Evolutionary conservation across 1,284 basidiomycete genomes (phyloP).

Genomic region (Irpex sp.): DNA sequence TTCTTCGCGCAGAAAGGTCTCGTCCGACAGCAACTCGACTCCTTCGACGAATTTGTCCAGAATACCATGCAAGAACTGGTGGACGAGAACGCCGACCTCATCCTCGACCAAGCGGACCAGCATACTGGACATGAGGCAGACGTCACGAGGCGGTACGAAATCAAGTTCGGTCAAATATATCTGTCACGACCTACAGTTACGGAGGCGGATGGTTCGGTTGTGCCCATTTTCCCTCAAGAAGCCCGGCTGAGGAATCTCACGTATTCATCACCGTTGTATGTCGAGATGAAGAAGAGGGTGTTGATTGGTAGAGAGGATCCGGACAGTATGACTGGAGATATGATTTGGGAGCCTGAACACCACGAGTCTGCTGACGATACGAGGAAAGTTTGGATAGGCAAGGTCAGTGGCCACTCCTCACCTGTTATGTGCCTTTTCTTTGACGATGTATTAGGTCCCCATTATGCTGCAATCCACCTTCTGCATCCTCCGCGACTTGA

Average conservation of each 20-base stretch:
- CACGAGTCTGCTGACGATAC: conserved; percentile 62
- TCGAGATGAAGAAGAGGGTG: conserved; percentile 92
- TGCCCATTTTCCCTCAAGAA: conserved; percentile 96
- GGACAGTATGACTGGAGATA: conserved; percentile 79
- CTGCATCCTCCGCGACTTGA: conserved; percentile 84
- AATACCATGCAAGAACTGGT: conserved; percentile 99
- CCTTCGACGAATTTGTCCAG: conserved; percentile 98
- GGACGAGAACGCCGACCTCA: conserved; percentile 92
- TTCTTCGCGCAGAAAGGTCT: conserved; percentile 98
- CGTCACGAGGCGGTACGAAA: conserved; percentile 90
- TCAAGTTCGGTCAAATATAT: conserved; percentile 98
- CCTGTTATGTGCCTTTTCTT: conserved; percentile 2
- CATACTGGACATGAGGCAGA: conserved; percentile 83
- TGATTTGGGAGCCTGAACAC: conserved; percentile 78
- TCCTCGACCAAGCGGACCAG: conserved; percentile 95
- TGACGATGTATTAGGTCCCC: conserved; percentile 63
- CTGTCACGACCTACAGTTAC: conserved; percentile 93
- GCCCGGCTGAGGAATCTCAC: conserved; percentile 92
- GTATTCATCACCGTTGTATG: conserved; percentile 94
- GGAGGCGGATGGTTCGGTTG: conserved; percentile 93
- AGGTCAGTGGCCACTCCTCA: conserved; percentile 52
- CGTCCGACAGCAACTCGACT: conserved; percentile 96
- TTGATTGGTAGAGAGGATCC: conserved; percentile 79
- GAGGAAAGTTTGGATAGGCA: conserved; percentile 94
- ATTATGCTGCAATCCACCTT: conserved; percentile 98